Base-by-base conservation (phyloP, 2,329 filamentous ascomycete species). In the Pseudogymnoascus destructans region DNA sequence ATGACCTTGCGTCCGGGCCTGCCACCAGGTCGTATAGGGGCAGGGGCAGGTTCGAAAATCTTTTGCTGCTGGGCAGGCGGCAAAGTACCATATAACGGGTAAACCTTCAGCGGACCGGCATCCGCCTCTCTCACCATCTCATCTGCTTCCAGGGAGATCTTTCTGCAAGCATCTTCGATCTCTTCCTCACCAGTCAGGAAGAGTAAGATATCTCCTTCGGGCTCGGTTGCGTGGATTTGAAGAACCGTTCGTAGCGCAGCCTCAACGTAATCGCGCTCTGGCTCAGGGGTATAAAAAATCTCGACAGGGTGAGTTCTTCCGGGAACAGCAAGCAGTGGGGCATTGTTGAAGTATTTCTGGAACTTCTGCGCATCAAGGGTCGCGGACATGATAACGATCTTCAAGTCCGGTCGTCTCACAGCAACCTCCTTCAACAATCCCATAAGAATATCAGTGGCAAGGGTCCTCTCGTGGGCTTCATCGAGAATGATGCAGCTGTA, bases 401-500 rank as follows among this genome's bases (percentile, higher is more conserved):
- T 98, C 67, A 98, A 78, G 71, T 98, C 93, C 3, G 88, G 81
- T 60, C 93, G 81, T 66, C 90, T 82, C 65, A 79, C 73, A 32
- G 91, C 84, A 40, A 97, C 85, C 69, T 95, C 88, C 75, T 98
- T 98, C 61, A 98, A 76, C 60, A 98, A 78, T 59, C 91, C 93
- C 87, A 98, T 97, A 60, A 98, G 78, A 62, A 98, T 93, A 77
- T 98, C 93, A 7, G 95, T 98, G 19, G 92, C 89, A 61, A 98
- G 84, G 0, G 93, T 98, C 71, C 95, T 84, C 74, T 98, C 93
- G 82, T 98, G 93, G 58, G 95, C 93, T 73, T 98, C 93, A 72
- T 98, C 93, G 62, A 98, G 85, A 73, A 98, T 97, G 70, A 98
- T 97, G 67, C 89, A 95, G 77, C 89, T 93, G 75, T 98, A 98